phyloP scores from a whole-genome alignment of 2,329 filamentous ascomycete species.

The Karstenula rhodostoma region DNA sequence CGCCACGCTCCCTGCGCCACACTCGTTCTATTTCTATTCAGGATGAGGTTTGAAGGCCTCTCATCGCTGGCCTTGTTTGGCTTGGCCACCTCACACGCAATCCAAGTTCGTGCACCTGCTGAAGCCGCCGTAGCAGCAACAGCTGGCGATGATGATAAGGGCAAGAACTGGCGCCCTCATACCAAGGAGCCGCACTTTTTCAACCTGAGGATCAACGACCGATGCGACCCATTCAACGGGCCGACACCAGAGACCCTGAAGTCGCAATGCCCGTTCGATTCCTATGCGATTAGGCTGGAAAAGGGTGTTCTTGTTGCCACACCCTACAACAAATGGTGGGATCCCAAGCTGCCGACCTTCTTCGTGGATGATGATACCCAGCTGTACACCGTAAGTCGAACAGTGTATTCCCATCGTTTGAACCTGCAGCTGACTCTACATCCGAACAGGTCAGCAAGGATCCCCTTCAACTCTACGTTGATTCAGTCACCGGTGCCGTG shows the following conservation, averaged over 20 bases:
- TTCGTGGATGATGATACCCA: conserved; percentile 40
- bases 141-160: conserved; percentile 6
- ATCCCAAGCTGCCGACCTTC: conserved; percentile 37
- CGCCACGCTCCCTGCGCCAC: conserved; percentile 18
- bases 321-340: conserved; percentile 40
- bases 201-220: conserved; percentile 32
- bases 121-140: background rate
- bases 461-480: conserved; percentile 37
- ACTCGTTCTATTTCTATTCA: conserved; percentile 30
- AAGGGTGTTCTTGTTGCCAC: conserved; percentile 38
- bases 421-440: conserved; percentile 8
- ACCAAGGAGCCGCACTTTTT: conserved; percentile 36
- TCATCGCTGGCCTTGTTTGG: conserved; percentile 26
- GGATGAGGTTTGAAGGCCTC: conserved; percentile 31
- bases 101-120: conserved; percentile 19
- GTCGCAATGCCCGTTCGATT: conserved; percentile 24
- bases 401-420: background rate
- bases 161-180: conserved; percentile 31
- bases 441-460: conserved; percentile 37
- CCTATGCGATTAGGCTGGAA: conserved; percentile 35
- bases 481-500: conserved; percentile 30
- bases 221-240: conserved; percentile 15
- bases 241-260: conserved; percentile 7
- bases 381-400: conserved; percentile 36
- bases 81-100: conserved; percentile 27